Base-by-base conservation (phyloP, 306 rosid genomes). In the Ormosia emarginata region DNA sequence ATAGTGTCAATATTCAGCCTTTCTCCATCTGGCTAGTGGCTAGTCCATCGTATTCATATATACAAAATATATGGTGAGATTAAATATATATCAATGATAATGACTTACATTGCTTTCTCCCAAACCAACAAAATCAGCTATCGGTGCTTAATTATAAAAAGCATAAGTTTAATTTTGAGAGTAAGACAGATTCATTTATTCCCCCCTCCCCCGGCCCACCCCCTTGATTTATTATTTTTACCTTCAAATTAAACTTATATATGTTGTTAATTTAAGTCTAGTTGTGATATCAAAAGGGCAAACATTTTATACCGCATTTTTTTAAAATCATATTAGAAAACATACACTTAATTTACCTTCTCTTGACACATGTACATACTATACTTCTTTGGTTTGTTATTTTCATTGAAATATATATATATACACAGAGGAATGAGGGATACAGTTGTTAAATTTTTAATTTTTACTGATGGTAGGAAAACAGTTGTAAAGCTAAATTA, bases 81-180 rank as follows among this genome's bases (percentile, higher is more conserved):
- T 81, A 70, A 79, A 71, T 84, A 58, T 70, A 32, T 57, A 71
- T 74, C 14, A 40, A 47, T 37, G 85, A 84, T 39, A 30, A 81
- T 63, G 81, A 75, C 86, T 66, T 68, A 10, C 63, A 79, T 67
- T 59, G 56, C 74, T 86, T 58, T 83, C 83, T 77, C 64, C 62
- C 78, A 30, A 78, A 44, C 85, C 87, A 71, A 80, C 82, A 80
- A 81, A 82, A 53, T 83, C 85, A 69, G 77, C 86, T 67, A 63
- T 71, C 63, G 74, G 74, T 64, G 78, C 72, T 65, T 57, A 17
- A 58, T 61, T 80, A 13, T 47, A 64, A 71, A 71, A 65, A 46
- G 3, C 49, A 71, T 50, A 10, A 34, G 24, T 53, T 36, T 71
- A 4, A 71, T 17, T 34, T 14, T 44, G 3, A 79, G 71, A 79